Percentiles rank a stretch among this genome's conserved stretches.
Evolutionary conservation across 2,329 filamentous ascomycete genomes (phyloP).

Genomic region (Pyrenophora teres): DNA sequence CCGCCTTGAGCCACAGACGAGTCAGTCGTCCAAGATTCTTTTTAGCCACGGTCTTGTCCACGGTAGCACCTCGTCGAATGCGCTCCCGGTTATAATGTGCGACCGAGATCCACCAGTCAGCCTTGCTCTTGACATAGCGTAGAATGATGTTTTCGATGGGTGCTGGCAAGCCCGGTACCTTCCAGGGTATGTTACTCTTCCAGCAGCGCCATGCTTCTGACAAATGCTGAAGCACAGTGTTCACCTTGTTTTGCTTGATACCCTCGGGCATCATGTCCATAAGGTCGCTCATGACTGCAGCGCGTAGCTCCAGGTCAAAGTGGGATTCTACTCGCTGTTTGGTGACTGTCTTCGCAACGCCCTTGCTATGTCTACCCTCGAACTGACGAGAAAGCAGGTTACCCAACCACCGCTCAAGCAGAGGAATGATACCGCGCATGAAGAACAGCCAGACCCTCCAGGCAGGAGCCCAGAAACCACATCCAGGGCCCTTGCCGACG

Average conservation of each 20-base stretch:
- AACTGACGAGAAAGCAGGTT: conserved; percentile 97
- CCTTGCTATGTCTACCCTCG: conserved; percentile 97
- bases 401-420: conserved; percentile 95
- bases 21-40: conserved; percentile 97
- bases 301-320: conserved; percentile 94
- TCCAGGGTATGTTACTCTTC: conserved; percentile 99
- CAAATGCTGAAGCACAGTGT: conserved; percentile 94
- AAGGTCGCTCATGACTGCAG: conserved; percentile 97
- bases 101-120: conserved; percentile 99
- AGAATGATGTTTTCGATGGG: conserved; percentile 99
- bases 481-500: conserved; percentile 95
- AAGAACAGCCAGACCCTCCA: conserved; percentile 99
- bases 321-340: conserved; percentile 99
- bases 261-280: conserved; percentile 99
- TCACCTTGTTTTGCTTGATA: conserved; percentile 99
- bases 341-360: conserved; percentile 97
- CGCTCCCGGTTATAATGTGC: conserved; percentile 98
- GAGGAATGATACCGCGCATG: conserved; percentile 95
- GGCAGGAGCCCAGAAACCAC: conserved; percentile 97
- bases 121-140: conserved; percentile 98
- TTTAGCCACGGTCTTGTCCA: conserved; percentile 99
- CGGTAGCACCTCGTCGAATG: conserved; percentile 92
- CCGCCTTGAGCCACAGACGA: conserved; percentile 93
- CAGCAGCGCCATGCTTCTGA: conserved; percentile 99
- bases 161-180: conserved; percentile 92